A percentile compares a stretch with the other conserved stretches of the same genome.
Conservation (phyloP, 1,284 basidiomycete species). For the Inonotus obliquus region DNA sequence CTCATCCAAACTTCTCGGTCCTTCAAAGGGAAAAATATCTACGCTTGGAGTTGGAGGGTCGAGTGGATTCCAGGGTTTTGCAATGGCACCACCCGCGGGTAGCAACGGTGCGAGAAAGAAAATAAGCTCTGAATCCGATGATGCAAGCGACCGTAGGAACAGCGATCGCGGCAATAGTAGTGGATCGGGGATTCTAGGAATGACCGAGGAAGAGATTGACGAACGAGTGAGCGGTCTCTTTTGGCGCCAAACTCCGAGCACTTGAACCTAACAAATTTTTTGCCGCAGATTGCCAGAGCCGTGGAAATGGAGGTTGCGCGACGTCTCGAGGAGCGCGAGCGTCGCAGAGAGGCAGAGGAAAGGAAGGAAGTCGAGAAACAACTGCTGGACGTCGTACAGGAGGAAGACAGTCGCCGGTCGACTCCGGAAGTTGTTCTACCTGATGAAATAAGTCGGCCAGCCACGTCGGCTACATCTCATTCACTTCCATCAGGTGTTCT, state of each 20-base stretch:
- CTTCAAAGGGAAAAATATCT: slow-evolving; percentile 13
- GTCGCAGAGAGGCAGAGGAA: slow-evolving; percentile 34
- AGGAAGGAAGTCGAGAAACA: slow-evolving; percentile 24
- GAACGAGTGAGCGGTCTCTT: slow-evolving; percentile 46
- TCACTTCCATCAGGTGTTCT: slow-evolving; percentile 51
- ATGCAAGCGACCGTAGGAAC: not conserved
- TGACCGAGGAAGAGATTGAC: slow-evolving; percentile 68
- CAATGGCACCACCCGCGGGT: not conserved
- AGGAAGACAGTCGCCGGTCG: slow-evolving; percentile 13
- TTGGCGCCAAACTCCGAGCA: not conserved
- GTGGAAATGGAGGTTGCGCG: slow-evolving; percentile 69
- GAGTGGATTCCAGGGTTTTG: slow-evolving; percentile 12
- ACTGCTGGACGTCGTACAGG: not conserved
- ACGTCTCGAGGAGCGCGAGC: slow-evolving; percentile 56
- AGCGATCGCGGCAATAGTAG: slow-evolving; percentile 3
- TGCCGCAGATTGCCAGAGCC: slow-evolving; percentile 55
- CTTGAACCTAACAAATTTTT: slow-evolving; percentile 10
- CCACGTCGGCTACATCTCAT: slow-evolving; percentile 22
- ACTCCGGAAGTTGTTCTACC: slow-evolving; percentile 12
- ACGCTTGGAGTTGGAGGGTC: slow-evolving; percentile 11
- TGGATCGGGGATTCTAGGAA: slow-evolving; percentile 20
- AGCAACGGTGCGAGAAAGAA: slow-evolving; percentile 10
- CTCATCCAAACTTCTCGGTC: slow-evolving; percentile 16
- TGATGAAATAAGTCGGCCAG: slow-evolving; percentile 11
- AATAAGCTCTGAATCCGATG: slow-evolving; percentile 10